These are phyloP conservation scores for Pestalotiopsis sp. DNA, from an alignment of 2,329 filamentous ascomycete species.

Conservation along the genomic window DNA sequence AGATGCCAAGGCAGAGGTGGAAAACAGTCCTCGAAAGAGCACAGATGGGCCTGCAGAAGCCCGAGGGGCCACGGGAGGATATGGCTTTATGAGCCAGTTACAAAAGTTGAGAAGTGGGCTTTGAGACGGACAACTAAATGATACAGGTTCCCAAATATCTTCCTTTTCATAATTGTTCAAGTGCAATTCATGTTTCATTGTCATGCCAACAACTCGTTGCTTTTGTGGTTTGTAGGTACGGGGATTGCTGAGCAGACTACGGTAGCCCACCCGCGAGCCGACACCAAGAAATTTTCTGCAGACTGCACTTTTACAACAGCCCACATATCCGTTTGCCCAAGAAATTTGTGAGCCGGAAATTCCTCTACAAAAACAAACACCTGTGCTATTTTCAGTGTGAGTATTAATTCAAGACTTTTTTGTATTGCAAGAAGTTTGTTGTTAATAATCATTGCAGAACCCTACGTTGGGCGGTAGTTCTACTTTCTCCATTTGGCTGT, in stretches of 20 bases:
- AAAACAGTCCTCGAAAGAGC: conserved; percentile 36
- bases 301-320: not conserved
- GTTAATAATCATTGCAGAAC: not conserved
- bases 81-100: conserved; percentile 64
- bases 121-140: conserved; percentile 27
- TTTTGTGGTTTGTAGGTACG: not conserved
- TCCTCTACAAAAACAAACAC: not conserved
- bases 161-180: not conserved
- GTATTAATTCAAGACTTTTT: not conserved
- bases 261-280: not conserved
- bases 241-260: not conserved
- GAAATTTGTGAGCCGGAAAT: not conserved
- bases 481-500: not conserved
- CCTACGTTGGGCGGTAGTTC: not conserved
- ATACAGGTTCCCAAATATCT: not conserved
- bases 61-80: conserved; percentile 49
- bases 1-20: conserved; percentile 35
- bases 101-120: conserved; percentile 61
- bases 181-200: not conserved
- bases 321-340: not conserved
- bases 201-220: not conserved
- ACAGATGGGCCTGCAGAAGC: conserved; percentile 36
- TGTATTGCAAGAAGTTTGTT: not conserved
- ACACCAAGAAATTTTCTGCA: conserved; percentile 5
- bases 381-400: not conserved